Conservation (phyloP, 768 basidiomycete species). For the Leccinum longicurvipes region DNA sequence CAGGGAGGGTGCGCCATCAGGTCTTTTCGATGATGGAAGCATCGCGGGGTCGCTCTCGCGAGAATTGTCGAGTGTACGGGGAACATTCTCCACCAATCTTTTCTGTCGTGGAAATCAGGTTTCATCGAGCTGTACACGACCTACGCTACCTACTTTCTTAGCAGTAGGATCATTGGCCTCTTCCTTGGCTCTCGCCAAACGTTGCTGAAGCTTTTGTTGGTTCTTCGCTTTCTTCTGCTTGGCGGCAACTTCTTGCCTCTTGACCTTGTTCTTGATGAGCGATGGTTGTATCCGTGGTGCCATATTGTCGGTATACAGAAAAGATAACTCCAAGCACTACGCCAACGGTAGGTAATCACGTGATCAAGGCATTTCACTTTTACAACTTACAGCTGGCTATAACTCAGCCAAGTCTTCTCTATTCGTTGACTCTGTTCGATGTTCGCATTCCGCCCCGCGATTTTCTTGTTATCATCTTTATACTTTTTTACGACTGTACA, state of each 20-base stretch:
- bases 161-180: constrained; percentile 73
- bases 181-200: constrained; percentile 73
- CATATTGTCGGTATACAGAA: constrained; percentile 36
- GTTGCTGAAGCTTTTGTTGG: constrained; percentile 75
- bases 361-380: constrained; percentile 10
- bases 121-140: background rate
- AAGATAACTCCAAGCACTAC: background rate
- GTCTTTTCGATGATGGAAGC: constrained; percentile 32
- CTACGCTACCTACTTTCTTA: constrained; percentile 58
- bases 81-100: constrained; percentile 81
- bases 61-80: constrained; percentile 89
- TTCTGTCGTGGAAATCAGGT: constrained; percentile 48
- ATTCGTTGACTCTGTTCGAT: constrained; percentile 6
- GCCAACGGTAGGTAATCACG: constrained; percentile 5
- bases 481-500: constrained; percentile 45
- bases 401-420: background rate
- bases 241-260: constrained; percentile 71
- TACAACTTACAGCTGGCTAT: no score
- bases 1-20: constrained; percentile 32
- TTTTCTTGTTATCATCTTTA: constrained; percentile 37
- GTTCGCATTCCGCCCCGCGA: constrained; percentile 22
- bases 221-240: constrained; percentile 77
- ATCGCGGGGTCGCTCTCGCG: constrained; percentile 70
- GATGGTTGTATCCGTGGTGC: constrained; percentile 61
- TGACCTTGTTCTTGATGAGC: constrained; percentile 82